These are phyloP conservation scores for Phycomyces nitens DNA, from an alignment of 192 early-diverging fungal species.

Conservation along the genomic window DNA sequence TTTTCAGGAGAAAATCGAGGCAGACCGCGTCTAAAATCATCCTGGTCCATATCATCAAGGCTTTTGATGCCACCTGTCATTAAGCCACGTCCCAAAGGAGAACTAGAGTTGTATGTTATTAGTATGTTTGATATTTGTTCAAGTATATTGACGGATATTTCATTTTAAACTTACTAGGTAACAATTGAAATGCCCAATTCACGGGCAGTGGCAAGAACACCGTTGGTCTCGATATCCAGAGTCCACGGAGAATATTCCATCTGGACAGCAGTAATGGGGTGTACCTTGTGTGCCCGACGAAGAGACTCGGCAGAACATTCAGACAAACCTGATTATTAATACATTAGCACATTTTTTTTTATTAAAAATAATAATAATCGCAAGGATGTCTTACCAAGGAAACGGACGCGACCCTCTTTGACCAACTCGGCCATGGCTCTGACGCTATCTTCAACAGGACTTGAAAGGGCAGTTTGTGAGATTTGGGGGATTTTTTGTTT, in stretches of 20 bases:
- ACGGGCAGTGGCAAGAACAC: conserved; percentile 49
- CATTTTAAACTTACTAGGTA: conserved; percentile 58
- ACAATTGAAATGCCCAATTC: conserved; percentile 59
- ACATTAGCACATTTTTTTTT: too few relatives aligned
- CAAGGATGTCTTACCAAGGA: conserved; percentile 12
- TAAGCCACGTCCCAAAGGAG: too few relatives aligned
- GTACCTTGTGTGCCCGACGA: conserved; percentile 61
- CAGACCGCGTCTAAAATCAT: conserved; percentile 47
- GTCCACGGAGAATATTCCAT: conserved; percentile 48
- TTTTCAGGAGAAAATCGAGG: conserved; percentile 59
- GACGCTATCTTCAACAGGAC: conserved; percentile 38
- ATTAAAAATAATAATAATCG: too few relatives aligned
- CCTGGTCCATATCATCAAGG: conserved; percentile 40
- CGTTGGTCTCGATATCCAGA: conserved; percentile 54
- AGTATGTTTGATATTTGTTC: conserved; percentile 10
- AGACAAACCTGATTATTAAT: conserved; percentile 35
- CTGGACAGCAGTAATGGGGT: conserved; percentile 61
- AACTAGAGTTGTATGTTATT: too few relatives aligned
- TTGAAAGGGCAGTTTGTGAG: neutral
- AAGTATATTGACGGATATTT: conserved; percentile 48
- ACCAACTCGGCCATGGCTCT: conserved; percentile 37
- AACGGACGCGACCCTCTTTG: conserved; percentile 39
- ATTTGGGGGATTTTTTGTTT: too few relatives aligned
- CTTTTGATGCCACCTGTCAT: too few relatives aligned
- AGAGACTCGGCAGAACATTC: conserved; percentile 59